A percentile compares a stretch with the other conserved stretches of the same genome.
These are phyloP conservation scores for Magnusiomyces fungicola DNA, from an alignment of 1,139 yeast genomes.

Conservation along the genomic window DNA sequence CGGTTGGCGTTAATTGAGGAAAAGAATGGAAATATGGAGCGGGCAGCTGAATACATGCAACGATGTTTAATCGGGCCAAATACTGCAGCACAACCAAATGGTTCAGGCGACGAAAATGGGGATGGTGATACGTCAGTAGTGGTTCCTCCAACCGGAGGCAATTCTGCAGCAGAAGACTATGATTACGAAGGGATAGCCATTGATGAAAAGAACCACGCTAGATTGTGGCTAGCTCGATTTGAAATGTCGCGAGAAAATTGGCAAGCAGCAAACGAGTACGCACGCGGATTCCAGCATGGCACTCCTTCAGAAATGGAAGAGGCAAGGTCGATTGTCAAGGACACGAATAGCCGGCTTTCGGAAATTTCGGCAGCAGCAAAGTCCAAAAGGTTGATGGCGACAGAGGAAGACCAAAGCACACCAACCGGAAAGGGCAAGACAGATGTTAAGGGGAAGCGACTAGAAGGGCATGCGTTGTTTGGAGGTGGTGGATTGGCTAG, in stretches of 20 bases:
- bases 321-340: slow-evolving; percentile 77
- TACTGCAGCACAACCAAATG: too few species aligned
- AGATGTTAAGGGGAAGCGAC: too few species aligned
- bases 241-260: slow-evolving; percentile 53
- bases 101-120: too few species aligned
- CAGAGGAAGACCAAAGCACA: not conserved
- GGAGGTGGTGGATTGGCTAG: too few species aligned
- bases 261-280: slow-evolving; percentile 65
- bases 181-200: slow-evolving; percentile 25
- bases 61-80: slow-evolving; percentile 41
- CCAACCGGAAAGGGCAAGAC: not conserved
- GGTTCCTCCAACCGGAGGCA: too few species aligned
- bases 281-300: slow-evolving; percentile 67
- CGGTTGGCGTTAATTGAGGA: slow-evolving; percentile 67
- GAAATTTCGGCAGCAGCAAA: not conserved
- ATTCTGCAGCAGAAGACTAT: too few species aligned
- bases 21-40: slow-evolving; percentile 43
- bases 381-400: not conserved
- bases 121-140: too few species aligned
- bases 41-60: slow-evolving; percentile 61
- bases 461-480: too few species aligned
- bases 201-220: slow-evolving; percentile 74
- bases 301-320: slow-evolving; percentile 83
- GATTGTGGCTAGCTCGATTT: slow-evolving; percentile 77
- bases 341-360: slow-evolving; percentile 25